A percentile compares a stretch with the other conserved stretches of the same genome.
Evolutionary conservation across 140 eudicot genomes (phyloP).

Genomic region (Bidens hawaiensis): DNA sequence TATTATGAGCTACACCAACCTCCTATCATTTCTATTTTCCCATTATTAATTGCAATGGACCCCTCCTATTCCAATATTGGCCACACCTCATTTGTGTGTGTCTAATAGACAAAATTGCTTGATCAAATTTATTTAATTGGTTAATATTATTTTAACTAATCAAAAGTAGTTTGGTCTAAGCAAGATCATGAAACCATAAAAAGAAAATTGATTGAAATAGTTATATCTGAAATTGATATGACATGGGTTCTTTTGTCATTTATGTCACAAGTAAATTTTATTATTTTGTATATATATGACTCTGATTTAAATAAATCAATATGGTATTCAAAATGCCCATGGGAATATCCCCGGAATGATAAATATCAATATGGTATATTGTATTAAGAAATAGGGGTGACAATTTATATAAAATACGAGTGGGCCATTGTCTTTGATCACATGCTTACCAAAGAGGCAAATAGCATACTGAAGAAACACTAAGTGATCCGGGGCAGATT

Average conservation of each 20-base stretch:
- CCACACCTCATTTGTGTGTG: slow-evolving; percentile 12
- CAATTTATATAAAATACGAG: slow-evolving; percentile 1
- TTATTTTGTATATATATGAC: no score
- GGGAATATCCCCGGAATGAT: background rate
- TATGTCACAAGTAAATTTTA: no score
- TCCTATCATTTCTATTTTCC: slow-evolving; percentile 16
- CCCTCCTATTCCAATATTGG: slow-evolving; percentile 8
- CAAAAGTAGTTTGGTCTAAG: no score
- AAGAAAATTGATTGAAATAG: no score
- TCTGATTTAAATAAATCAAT: no score
- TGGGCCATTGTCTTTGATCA: slow-evolving; percentile 28
- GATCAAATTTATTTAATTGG: background rate
- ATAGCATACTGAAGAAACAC: no score
- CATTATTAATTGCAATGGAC: slow-evolving; percentile 26
- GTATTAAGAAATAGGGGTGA: slow-evolving; percentile 15
- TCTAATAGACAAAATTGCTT: slow-evolving; percentile 4
- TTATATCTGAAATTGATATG: no score
- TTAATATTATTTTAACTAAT: background rate
- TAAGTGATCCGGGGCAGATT: no score
- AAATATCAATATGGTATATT: background rate
- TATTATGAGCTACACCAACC: slow-evolving; percentile 37
- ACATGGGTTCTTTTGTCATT: no score
- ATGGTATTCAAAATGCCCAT: background rate
- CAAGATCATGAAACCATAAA: no score
- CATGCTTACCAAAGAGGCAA: slow-evolving; percentile 24